These are phyloP conservation scores for Sugiyamaella paludigena DNA, from an alignment of 1,139 yeast species.

Conservation along the genomic window DNA sequence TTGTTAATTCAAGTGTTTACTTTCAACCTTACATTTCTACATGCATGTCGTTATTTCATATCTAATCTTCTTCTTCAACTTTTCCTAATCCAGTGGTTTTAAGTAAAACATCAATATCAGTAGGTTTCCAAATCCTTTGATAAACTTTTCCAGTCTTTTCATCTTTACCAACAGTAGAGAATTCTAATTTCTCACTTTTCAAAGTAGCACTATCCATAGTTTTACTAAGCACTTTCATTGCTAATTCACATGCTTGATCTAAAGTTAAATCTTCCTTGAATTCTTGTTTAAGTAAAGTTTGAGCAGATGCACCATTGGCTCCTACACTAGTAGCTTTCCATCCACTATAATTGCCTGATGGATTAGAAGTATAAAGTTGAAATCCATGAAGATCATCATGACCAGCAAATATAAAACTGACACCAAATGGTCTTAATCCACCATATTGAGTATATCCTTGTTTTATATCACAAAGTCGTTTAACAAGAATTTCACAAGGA, in stretches of 20 bases:
- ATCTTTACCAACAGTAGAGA: slow-evolving; percentile 67
- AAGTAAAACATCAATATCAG: slow-evolving; percentile 71
- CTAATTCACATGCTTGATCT: slow-evolving; percentile 81
- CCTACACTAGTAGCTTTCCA: slow-evolving; percentile 99
- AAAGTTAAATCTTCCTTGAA: slow-evolving; percentile 78
- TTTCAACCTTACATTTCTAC: not conserved
- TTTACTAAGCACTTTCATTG: slow-evolving; percentile 87
- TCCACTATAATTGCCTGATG: slow-evolving; percentile 96
- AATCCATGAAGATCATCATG: slow-evolving; percentile 86
- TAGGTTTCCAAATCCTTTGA: slow-evolving; percentile 76
- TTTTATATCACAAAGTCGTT: slow-evolving; percentile 85
- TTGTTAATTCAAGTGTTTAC: no score
- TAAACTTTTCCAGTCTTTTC: slow-evolving; percentile 48
- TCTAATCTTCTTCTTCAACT: slow-evolving; percentile 49
- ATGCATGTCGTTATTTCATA: not conserved
- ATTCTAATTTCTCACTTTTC: slow-evolving; percentile 84
- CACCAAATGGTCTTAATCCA: slow-evolving; percentile 98
- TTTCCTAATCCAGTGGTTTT: slow-evolving; percentile 69
- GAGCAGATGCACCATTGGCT: slow-evolving; percentile 94
- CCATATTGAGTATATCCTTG: slow-evolving; percentile 99
- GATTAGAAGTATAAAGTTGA: slow-evolving; percentile 93
- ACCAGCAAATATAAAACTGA: slow-evolving; percentile 93
- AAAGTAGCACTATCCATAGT: slow-evolving; percentile 89
- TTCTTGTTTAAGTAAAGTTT: slow-evolving; percentile 91
- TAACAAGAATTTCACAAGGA: slow-evolving; percentile 87